phyloP scores from a whole-genome alignment of 768 basidiomycete genomes.

The Trametopsis cervina region DNA sequence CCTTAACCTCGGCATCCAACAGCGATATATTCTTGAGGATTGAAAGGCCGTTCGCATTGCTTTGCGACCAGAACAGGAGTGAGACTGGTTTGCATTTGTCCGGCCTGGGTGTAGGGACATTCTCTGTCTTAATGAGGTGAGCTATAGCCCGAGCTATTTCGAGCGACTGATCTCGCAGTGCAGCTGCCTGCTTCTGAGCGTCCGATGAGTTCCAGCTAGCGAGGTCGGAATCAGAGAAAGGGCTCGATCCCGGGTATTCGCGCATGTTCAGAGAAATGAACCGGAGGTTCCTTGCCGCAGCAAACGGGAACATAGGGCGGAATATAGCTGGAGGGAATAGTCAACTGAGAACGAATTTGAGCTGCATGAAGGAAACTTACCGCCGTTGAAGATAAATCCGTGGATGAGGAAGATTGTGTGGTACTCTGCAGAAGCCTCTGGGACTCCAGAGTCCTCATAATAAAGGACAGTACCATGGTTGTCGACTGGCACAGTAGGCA shows the following conservation, averaged over 20 bases:
- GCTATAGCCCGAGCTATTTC: slow-evolving; percentile 6
- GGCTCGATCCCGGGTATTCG: slow-evolving; percentile 4
- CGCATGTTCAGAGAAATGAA: slow-evolving; percentile 6
- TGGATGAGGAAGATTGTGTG: slow-evolving; percentile 6
- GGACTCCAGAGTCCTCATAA: slow-evolving; percentile 9
- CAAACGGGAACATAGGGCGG: slow-evolving; percentile 2
- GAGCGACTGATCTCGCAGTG: background rate
- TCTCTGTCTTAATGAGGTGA: slow-evolving; percentile 1
- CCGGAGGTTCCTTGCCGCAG: slow-evolving; percentile 1
- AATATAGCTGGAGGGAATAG: slow-evolving; percentile 1
- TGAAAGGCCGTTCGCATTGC: background rate
- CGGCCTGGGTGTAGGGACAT: background rate
- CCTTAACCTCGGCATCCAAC: background rate
- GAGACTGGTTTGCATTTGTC: background rate
- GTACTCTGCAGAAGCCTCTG: background rate
- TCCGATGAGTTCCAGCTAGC: background rate
- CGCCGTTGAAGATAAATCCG: slow-evolving; percentile 3
- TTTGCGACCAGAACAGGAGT: slow-evolving; percentile 6
- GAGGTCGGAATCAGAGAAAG: slow-evolving; percentile 2
- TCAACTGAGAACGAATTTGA: background rate
- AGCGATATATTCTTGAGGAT: background rate
- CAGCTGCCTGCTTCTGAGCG: background rate
- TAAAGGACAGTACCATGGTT: slow-evolving; percentile 1
- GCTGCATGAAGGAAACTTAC: background rate
- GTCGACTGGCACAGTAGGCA: slow-evolving; percentile 6